Evolutionary conservation across 1,139 yeast species (phyloP), one percentile per base, ranked within the genome.

Genomic region (Nakaseomyces uthaithaninus): DNA sequence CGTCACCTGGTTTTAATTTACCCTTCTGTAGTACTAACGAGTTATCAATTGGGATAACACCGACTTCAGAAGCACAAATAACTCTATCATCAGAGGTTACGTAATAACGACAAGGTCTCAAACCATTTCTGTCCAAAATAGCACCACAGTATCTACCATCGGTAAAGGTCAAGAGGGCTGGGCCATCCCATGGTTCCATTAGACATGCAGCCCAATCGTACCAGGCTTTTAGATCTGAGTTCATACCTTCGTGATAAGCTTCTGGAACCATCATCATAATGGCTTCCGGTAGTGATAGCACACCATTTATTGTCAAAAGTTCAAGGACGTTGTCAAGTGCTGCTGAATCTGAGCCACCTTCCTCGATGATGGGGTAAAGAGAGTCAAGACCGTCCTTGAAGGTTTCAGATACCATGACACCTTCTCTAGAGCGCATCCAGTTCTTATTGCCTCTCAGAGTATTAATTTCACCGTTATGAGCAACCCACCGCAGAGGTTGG

Each of bases 171-270:
- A 91, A 85, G 54, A 91, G 71, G 31, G 97, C 97, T 27, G 98
- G 98, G 52, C 98, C 98, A 67, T 91, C 98, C 98, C 98, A 91
- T 16, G 98, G 97, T 68, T 91, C 98, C 96, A 91, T 91, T 53
- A 89, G 69, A 67, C 96, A 87, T 14, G 98, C 95, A 38, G 97
- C 97, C 98, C 98, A 91, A 65, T 91, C 97, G 66, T 89, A 91
- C 65, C 93, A 91, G 0, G 97, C 96, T 57, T 75, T 79, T 68
- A 87, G 84, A 60, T 82, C 80, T 42, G 94, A 86, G 62, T 89
- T 95, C 80, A 89, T 87, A 64, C 87, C 91, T 61, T 84, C 83
- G 64, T 89, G 96, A 94, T 96, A 89, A 3, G 97, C 97, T 66
- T 91, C 98, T 31, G 98, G 98, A 49, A 91, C 89, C 74, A 91